Evolutionary conservation across 2,329 filamentous ascomycete species (phyloP), one percentile per base, ranked within the genome.

Genomic region (Scortechinia acanthostroma): DNA sequence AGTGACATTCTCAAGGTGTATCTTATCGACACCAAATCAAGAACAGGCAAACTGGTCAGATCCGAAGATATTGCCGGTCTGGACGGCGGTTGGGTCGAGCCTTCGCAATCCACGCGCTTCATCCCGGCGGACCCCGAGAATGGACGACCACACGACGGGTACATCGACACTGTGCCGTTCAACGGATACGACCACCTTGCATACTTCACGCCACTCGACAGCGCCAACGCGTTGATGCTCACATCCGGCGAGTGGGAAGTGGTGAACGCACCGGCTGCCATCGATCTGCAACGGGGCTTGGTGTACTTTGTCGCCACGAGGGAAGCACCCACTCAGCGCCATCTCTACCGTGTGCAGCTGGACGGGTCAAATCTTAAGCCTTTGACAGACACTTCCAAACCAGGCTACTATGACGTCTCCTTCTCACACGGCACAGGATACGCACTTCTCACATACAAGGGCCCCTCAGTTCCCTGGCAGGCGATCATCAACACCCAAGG

Each of bases 61-160:
- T 85, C 82, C 17, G 77, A 88, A 43, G 81, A 98, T 60, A 80
- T 96, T 43, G 78, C 81, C 51, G 74, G 84, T 47, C 72, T 96
- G n/a, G 93, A 98, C 60, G 91, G 91, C 19, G 94, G 93, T 22
- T 98, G 93, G 93, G 91, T 96, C 55, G 93, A 98, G 65, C 88
- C 95, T 35, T 88, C 89, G 1, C 85, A 95, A 55, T 79, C 84
- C 35, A 95, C 91, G 3, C 81, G 72, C 14, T 97, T 86, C 58
- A 83, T 98, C 47, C 93, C 93, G 2, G 87, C 89, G 3, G 88
- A 96, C 59, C 76, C 86, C 19, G 62, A 67, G 10, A 88, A 87
- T 50, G 88, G 87, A 14, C 82, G 91, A 19, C 71, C 77, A 2
- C 65, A 91, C 3, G 90, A 96, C 61, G 93, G 94, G 17, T 98